Evolutionary conservation across 441 rosid species (phyloP), one percentile per base, ranked within the genome.

Genomic region (Dalechampia spathulata): DNA sequence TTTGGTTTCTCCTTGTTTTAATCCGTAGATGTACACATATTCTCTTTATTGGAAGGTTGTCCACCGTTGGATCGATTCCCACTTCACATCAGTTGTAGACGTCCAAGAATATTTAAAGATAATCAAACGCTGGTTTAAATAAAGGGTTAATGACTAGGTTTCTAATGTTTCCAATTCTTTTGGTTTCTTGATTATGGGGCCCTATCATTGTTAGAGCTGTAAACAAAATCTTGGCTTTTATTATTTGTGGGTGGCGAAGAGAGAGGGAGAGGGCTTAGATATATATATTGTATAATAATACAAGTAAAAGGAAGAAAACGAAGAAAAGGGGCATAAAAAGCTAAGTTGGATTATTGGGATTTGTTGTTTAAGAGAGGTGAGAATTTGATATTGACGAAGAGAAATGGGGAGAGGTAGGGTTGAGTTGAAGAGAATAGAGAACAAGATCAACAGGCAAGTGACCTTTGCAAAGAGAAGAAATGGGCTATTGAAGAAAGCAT

Each of bases 371-470:
- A 15, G 42, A 6, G 12, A 30, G 16, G 23, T 1, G 11, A n/a
- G 44, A 14, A 20, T 27, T 14, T 48, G 15, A 40, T 3, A 8
- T 47, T 53, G 26, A 1, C 23, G 11, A 42, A 20, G 42, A 28
- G 25, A 63, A 73, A 92, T 92, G 99, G 99, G 99, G 70, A 81
- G 99, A 74, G 99, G 99, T 26, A 83, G 96, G 71, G 99, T 92
- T 57, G 99, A 92, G 76, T 66, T 92, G 94, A 92, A 92, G 96
- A 84, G 96, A 76, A 92, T 92, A 48, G 96, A 92, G 80, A 92
- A 92, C 92, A 92, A 92, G 74, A 92, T 92, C 83, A 92, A 92
- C 89, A 75, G 98, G 75, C 96, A 91, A 78, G 98, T 91, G 67
- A 92, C 98, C 67, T 92, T 92, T 74, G 98, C 98, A 60, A 92